phyloP scores from a whole-genome alignment of 2,329 filamentous ascomycete genomes.

The Ilyonectria mors-panacis region DNA sequence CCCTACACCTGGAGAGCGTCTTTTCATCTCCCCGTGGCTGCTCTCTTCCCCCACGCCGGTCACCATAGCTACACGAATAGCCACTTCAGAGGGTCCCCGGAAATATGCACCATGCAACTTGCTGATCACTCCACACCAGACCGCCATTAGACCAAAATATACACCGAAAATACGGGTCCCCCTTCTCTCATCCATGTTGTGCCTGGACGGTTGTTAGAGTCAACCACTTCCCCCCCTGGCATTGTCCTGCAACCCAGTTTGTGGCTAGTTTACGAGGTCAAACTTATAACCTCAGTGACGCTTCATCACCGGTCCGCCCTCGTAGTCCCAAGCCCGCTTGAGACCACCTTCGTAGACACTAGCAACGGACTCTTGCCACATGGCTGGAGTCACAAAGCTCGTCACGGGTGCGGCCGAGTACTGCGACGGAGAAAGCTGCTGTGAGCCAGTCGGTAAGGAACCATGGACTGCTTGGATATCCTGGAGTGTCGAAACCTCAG shows the following conservation, averaged over 20 bases:
- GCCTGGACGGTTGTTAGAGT: neutral
- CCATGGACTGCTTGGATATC: constrained; percentile 65
- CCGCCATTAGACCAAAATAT: constrained; percentile 11
- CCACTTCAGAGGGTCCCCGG: neutral
- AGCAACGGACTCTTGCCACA: constrained; percentile 82
- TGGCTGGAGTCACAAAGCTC: constrained; percentile 77
- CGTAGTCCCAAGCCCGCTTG: constrained; percentile 74
- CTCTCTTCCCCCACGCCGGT: neutral
- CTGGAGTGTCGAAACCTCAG: constrained; percentile 69
- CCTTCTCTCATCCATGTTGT: neutral
- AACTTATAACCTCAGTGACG: constrained; percentile 40
- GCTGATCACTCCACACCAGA: constrained; percentile 5
- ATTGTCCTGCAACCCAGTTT: neutral
- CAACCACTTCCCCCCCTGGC: neutral
- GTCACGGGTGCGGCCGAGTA: constrained; percentile 69
- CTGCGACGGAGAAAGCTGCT: constrained; percentile 64
- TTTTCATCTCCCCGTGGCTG: constrained; percentile 6
- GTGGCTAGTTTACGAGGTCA: neutral
- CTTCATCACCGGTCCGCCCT: constrained; percentile 54
- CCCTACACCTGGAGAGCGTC: neutral
- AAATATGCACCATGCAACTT: constrained; percentile 9
- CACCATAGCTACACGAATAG: constrained; percentile 16
- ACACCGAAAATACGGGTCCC: constrained; percentile 4
- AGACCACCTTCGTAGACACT: constrained; percentile 77
- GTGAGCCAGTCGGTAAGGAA: constrained; percentile 60